Base-by-base conservation (phyloP, 768 basidiomycete species). In the Pleurotus cornucopiae region DNA sequence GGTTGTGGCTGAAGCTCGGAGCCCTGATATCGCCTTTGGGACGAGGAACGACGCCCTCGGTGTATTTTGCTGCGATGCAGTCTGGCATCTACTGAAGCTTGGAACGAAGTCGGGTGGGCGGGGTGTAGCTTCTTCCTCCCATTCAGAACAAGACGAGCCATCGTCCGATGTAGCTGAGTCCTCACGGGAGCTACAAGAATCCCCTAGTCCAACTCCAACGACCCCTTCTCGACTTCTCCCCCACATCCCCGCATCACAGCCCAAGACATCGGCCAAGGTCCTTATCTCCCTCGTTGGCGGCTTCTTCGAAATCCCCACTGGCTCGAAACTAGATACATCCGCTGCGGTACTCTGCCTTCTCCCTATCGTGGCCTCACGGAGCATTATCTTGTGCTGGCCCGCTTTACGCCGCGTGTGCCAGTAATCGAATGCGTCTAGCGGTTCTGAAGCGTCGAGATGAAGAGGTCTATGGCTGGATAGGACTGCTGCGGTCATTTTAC, bases 21-120 rank as follows among this genome's bases (percentile, higher is more conserved):
- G n/a, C 18, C n/a, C 37, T 14, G 48, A 25, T 14, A 49, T 26
- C 26, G 25, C 21, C 26, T 49, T 49, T n/a, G 48, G 48, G 4
- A 49, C 26, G n/a, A 49, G 48, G 18, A 49, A 49, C n/a, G 48
- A 49, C 1, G 48, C 20, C 26, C 30, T 25, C 5, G 48, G 48
- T 16, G 48, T 49, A 30, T 23, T 49, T 14, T 49, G 48, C 1
- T 23, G 26, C 13, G n/a, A 49, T 26, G 41, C 20, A 4, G 41
- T 44, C 41, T 21, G 20, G n/a, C 48, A 23, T n/a, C 26, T 25
- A 4, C 48, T 26, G 26, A 49, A 49, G 37, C 26, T 49, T n/a
- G 48, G 48, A 30, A 49, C 48, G 26, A 49, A 49, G 26, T 49
- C 48, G 48, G 48, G 48, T 49, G 48, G 48, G 14, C 48, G 48